phyloP scores from a whole-genome alignment of 1,139 yeast species.

The Suhomyces bribrorum region DNA sequence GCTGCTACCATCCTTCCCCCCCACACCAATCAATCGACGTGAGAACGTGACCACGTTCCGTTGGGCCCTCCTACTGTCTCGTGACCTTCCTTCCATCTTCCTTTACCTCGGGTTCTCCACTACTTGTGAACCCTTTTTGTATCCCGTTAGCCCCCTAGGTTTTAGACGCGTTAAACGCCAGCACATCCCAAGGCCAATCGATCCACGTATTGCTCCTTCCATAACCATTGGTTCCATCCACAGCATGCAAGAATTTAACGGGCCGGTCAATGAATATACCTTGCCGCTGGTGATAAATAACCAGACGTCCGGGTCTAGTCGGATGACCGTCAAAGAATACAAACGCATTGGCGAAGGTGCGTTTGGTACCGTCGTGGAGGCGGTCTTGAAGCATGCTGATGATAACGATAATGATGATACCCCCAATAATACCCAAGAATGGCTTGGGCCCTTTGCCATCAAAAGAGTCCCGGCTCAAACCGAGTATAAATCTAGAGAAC shows the following conservation, averaged over 20 bases:
- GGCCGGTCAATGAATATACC: conserved; percentile 26
- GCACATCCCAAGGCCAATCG: background rate
- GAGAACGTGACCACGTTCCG: background rate
- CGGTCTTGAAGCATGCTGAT: conserved; percentile 46
- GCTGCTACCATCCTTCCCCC: background rate
- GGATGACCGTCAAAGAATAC: conserved; percentile 71
- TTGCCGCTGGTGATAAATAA: conserved; percentile 64
- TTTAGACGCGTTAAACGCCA: background rate
- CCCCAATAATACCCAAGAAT: conserved; percentile 23
- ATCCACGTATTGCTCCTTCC: background rate
- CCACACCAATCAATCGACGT: background rate
- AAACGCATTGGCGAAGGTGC: conserved; percentile 83
- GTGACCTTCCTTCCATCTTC: background rate
- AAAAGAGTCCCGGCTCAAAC: conserved; percentile 85
- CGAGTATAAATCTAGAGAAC: conserved; percentile 77
- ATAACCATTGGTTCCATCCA: background rate
- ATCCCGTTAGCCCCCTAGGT: background rate
- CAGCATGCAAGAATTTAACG: conserved; percentile 9
- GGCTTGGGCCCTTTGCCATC: conserved; percentile 82
- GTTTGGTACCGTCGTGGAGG: conserved; percentile 80
- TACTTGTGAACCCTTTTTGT: background rate
- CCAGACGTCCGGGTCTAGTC: conserved; percentile 49
- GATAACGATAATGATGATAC: conserved; percentile 21
- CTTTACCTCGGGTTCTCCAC: too few species aligned
- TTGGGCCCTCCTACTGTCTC: too few species aligned